These are phyloP conservation scores for Artemisia tridentata DNA, from an alignment of 129 eudicot species.

Conservation along the genomic window DNA sequence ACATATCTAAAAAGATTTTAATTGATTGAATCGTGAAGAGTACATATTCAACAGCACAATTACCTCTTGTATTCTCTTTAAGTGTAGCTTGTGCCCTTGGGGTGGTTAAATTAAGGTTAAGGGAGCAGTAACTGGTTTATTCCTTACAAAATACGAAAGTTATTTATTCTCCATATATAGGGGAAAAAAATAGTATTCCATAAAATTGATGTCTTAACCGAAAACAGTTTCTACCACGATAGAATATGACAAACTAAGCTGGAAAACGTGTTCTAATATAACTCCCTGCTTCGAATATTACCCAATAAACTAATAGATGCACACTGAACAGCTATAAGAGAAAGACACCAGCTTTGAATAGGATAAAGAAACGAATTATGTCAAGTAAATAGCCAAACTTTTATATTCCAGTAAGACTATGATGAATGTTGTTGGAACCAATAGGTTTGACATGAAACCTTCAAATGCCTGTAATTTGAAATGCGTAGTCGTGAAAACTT, in stretches of 20 bases:
- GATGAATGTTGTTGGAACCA: background rate
- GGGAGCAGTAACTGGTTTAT: too few species aligned
- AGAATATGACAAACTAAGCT: too few species aligned
- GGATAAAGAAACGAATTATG: too few species aligned
- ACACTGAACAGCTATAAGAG: conserved; percentile 4
- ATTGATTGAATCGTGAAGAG: background rate
- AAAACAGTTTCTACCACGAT: too few species aligned
- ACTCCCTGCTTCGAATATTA: background rate
- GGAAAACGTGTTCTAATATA: too few species aligned
- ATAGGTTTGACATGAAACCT: background rate
- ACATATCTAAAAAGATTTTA: too few species aligned
- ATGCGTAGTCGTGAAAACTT: conserved; percentile 4
- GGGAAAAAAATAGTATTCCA: background rate
- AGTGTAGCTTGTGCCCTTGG: background rate
- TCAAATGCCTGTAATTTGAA: background rate
- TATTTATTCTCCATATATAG: too few species aligned
- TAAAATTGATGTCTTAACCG: too few species aligned
- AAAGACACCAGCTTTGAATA: background rate
- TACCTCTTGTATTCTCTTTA: background rate
- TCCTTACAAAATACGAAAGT: too few species aligned
- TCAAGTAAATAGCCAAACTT: background rate
- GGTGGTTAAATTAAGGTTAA: too few species aligned
- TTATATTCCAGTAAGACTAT: conserved; percentile 3
- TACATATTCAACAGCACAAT: background rate
- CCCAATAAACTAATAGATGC: conserved; percentile 7